Base-by-base conservation (phyloP, 163 green algal species). In the Scenedesmus sp. region DNA sequence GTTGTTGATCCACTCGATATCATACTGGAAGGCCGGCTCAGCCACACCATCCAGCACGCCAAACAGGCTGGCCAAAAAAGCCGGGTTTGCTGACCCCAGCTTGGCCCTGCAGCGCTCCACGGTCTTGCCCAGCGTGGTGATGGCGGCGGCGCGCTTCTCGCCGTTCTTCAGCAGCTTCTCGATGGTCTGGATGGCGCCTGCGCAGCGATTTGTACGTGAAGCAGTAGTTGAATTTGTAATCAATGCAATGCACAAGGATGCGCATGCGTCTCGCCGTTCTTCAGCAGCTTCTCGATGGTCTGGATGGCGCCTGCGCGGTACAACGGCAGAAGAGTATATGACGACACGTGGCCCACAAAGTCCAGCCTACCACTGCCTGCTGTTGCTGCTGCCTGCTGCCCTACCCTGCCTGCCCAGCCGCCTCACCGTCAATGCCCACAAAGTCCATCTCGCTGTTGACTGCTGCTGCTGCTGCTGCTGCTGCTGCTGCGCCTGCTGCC, bases 81-180 rank as follows among this genome's bases (percentile, higher is more conserved):
- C 46, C 0, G 62, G 84, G 34, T 81, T 85, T 4, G 76, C 67
- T 18, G 54, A 55, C 62, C 73, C 15, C 59, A 94, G 46, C 62
- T 82, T 76, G n/a, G 82, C 56, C 46, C 46, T 87, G 87, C 87
- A 91, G 6, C 56, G 89, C 86, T 98, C 95, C 12, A 97, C 94
- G 0, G 94, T 97, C 87, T 97, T 98, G 59, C 95, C 96, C 55
- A 98, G 92, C 94, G 97, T 98, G 26, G 95, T 98, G 60, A 98
- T 83, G 10, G 94, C 97, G 5, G 96, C 96, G 26, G 87, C 93
- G 3, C 94, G 94, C 82, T 90, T 97, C 85, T 97, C 95, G 0
- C 86, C 84, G 86, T 96, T 96, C 26, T 90, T 91, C 84, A 98
- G 89, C 93, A 98, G 93, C 54, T 91, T 90, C 54, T 88, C 88